Conservation (phyloP, 2,329 filamentous ascomycete species). For the Blastomyces percursus region DNA sequence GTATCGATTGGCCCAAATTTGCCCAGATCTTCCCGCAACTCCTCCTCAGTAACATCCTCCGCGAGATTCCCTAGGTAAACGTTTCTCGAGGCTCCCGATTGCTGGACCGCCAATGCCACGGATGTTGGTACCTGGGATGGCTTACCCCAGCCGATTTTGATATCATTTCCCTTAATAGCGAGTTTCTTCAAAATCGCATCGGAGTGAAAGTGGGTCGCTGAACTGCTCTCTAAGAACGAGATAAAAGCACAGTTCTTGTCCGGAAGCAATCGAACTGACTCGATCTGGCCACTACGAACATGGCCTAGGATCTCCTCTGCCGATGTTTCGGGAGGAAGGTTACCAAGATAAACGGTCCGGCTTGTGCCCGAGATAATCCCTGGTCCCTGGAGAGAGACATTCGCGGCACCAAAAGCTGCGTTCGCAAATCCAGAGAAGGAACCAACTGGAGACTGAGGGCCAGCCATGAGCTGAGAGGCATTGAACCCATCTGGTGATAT, state of each 20-base stretch:
- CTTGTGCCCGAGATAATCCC: slow-evolving; percentile 81
- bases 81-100: slow-evolving; percentile 91
- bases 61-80: slow-evolving; percentile 91
- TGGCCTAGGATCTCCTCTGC: slow-evolving; percentile 95
- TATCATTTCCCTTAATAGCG: slow-evolving; percentile 95
- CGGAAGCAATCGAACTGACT: slow-evolving; percentile 90
- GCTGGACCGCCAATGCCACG: slow-evolving; percentile 92
- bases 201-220: slow-evolving; percentile 97
- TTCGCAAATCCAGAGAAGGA: slow-evolving; percentile 57
- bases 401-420: slow-evolving; percentile 49
- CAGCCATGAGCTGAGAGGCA: slow-evolving; percentile 65
- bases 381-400: slow-evolving; percentile 65
- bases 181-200: slow-evolving; percentile 99
- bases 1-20: slow-evolving; percentile 97
- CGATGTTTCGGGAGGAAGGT: slow-evolving; percentile 94
- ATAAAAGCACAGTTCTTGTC: slow-evolving; percentile 99
- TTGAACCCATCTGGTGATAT: slow-evolving; percentile 78
- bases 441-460: slow-evolving; percentile 74
- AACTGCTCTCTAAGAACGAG: slow-evolving; percentile 94
- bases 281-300: slow-evolving; percentile 93
- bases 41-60: slow-evolving; percentile 82
- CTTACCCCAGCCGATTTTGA: slow-evolving; percentile 99
- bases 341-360: slow-evolving; percentile 92
- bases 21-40: slow-evolving; percentile 84
- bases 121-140: slow-evolving; percentile 96